Percentiles rank a stretch among this genome's conserved stretches.
Evolutionary conservation across 169 alveolate species (phyloP).

Genomic region (Babesia gibsoni): DNA sequence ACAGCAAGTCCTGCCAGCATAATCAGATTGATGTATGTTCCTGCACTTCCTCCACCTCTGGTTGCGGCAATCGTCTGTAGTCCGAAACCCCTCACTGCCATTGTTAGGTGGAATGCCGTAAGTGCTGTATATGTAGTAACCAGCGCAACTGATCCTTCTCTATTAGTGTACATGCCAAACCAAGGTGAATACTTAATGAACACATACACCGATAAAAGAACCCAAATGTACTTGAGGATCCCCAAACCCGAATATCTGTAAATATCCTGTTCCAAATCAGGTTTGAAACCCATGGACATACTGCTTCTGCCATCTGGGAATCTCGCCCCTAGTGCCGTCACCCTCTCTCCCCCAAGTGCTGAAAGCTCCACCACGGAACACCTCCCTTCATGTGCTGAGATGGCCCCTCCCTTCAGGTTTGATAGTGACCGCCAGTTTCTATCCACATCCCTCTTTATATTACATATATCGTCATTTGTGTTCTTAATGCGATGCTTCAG

Average conservation of each 20-base stretch:
- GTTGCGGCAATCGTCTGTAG: background rate
- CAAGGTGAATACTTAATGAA: slow-evolving; percentile 1
- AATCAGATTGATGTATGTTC: background rate
- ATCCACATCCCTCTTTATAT: background rate
- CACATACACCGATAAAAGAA: background rate
- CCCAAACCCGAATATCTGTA: no score
- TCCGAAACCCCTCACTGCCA: slow-evolving; percentile 3
- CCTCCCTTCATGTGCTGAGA: background rate
- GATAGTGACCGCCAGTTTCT: background rate
- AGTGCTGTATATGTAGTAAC: background rate
- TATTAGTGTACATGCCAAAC: background rate
- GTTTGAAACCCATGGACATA: background rate
- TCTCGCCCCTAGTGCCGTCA: background rate
- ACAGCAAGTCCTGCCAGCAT: slow-evolving; percentile 1
- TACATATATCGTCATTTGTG: background rate
- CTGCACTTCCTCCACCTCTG: background rate
- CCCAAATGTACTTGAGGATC: slow-evolving; percentile 5
- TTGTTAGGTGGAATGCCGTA: background rate
- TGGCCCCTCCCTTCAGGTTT: background rate
- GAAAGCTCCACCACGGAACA: background rate
- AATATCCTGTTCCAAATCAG: background rate
- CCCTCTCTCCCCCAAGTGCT: background rate
- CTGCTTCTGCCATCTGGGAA: background rate
- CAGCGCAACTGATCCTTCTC: background rate
- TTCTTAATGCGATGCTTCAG: background rate